Percentiles rank a stretch among this genome's conserved stretches.
Conservation (phyloP, 768 basidiomycete genomes). For the Pulveroboletus sp. region DNA sequence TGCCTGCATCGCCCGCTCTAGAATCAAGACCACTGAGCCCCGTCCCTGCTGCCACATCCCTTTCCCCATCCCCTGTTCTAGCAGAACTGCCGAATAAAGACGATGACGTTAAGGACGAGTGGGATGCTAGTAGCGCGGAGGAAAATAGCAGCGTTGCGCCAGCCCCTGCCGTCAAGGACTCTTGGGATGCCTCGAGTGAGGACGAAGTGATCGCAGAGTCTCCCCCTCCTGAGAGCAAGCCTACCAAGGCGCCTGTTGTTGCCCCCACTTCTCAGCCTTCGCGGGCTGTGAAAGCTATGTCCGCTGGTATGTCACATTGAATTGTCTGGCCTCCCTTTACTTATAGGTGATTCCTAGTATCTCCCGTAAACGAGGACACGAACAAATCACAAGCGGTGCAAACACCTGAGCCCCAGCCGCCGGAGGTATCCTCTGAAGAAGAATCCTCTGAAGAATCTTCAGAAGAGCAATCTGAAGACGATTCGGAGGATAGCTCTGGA, state of each 20-base stretch:
- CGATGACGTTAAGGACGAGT: constrained; percentile 46
- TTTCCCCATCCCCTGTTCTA: constrained; percentile 24
- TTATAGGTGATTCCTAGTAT: constrained; percentile 1
- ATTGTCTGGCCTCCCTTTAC: background rate
- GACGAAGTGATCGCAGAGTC: constrained; percentile 40
- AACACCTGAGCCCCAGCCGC: constrained; percentile 21
- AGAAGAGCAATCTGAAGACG: constrained; percentile 46
- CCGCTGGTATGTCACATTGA: constrained; percentile 11
- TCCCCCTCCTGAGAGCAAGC: constrained; percentile 13
- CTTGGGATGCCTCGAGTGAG: constrained; percentile 70
- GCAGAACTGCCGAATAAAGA: constrained; percentile 24
- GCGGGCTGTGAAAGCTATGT: constrained; percentile 2
- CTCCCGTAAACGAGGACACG: constrained; percentile 5
- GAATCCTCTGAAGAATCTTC: constrained; percentile 43
- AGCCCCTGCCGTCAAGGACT: constrained; percentile 42
- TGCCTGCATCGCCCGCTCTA: constrained; percentile 44
- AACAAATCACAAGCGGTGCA: constrained; percentile 23
- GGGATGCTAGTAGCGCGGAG: constrained; percentile 49
- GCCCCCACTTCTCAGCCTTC: background rate
- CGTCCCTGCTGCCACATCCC: constrained; percentile 20
- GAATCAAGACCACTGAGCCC: constrained; percentile 52
- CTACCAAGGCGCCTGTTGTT: constrained; percentile 6
- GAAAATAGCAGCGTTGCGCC: constrained; percentile 30
- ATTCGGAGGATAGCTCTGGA: constrained; percentile 36
- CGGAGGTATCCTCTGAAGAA: constrained; percentile 38